phyloP scores from a whole-genome alignment of 495 filamentous ascomycete genomes.

The Penicillium chermesinum region DNA sequence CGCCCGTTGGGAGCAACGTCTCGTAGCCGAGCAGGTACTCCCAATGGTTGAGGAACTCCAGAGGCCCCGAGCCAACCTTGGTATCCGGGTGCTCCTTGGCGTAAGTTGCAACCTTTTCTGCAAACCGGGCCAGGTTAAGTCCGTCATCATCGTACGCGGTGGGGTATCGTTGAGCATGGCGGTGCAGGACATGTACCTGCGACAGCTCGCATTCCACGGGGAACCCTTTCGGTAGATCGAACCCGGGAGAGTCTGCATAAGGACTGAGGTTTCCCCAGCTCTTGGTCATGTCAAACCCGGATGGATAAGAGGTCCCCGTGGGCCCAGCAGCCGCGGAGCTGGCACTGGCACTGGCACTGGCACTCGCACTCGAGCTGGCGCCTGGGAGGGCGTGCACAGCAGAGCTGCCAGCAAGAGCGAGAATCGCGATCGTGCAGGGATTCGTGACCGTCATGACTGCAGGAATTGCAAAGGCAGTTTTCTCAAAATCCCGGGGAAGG shows the following conservation, averaged over 20 bases:
- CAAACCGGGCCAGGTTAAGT: constrained; percentile 43
- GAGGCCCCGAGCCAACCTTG: constrained; percentile 36
- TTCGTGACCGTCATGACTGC: constrained; percentile 1
- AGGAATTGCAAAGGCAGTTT: no score
- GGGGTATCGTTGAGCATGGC: constrained; percentile 51
- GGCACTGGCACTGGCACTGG: constrained; percentile 1
- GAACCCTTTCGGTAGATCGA: constrained; percentile 42
- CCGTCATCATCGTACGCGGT: constrained; percentile 37
- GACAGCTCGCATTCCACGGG: constrained; percentile 50
- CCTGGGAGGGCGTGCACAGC: background rate
- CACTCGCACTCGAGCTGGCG: background rate
- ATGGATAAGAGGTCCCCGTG: constrained; percentile 25
- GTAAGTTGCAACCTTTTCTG: constrained; percentile 42
- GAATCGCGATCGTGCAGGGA: background rate
- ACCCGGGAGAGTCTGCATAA: constrained; percentile 39
- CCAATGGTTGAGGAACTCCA: constrained; percentile 48
- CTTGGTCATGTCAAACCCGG: constrained; percentile 32
- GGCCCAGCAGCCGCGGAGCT: constrained; percentile 9
- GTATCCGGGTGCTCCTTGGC: constrained; percentile 26
- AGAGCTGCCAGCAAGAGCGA: constrained; percentile 7
- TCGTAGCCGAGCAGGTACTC: constrained; percentile 41
- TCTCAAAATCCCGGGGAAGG: no score
- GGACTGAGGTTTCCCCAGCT: constrained; percentile 46
- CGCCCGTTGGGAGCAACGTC: constrained; percentile 43
- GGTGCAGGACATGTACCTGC: constrained; percentile 47